Evolutionary conservation across 495 filamentous ascomycete species (phyloP).

Genomic region (Penicillium pancosmium): DNA sequence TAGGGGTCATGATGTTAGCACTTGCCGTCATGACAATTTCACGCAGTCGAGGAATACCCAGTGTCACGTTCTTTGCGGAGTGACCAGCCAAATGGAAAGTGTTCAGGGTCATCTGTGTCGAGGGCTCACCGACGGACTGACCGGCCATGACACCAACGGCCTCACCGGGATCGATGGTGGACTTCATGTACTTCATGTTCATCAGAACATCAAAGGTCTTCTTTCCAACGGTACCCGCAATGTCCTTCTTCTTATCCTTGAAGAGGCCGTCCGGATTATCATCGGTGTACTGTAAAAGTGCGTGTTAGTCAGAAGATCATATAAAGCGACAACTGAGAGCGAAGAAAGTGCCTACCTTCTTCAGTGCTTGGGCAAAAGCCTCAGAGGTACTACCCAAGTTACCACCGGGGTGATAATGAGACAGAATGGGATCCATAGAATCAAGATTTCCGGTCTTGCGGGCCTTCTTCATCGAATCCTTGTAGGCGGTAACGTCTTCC

Average conservation of each 20-base stretch:
- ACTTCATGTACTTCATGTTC: constrained; percentile 89
- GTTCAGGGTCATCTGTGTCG: constrained; percentile 99
- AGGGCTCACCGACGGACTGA: constrained; percentile 95
- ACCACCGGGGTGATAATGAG: constrained; percentile 71
- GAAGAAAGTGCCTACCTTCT: constrained; percentile 44
- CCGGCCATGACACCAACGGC: constrained; percentile 97
- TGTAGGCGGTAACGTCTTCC: constrained; percentile 53
- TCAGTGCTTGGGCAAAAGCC: constrained; percentile 68
- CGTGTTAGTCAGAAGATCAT: constrained; percentile 24
- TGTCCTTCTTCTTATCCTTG: constrained; percentile 71
- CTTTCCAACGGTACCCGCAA: constrained; percentile 59
- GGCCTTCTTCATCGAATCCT: constrained; percentile 78
- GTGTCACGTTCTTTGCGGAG: constrained; percentile 96
- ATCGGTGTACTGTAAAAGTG: constrained; percentile 64
- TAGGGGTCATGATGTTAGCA: constrained; percentile 80
- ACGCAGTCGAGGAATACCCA: constrained; percentile 94
- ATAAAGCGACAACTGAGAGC: not conserved
- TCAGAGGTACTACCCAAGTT: constrained; percentile 88
- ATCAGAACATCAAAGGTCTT: constrained; percentile 81
- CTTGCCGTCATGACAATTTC: constrained; percentile 99
- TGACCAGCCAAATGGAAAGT: constrained; percentile 99
- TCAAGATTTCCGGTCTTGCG: constrained; percentile 67
- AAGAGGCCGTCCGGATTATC: constrained; percentile 74
- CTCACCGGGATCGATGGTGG: constrained; percentile 92
- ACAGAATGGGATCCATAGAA: constrained; percentile 75